phyloP scores from a whole-genome alignment of 441 rosid genomes.

The Daphne laureola region DNA sequence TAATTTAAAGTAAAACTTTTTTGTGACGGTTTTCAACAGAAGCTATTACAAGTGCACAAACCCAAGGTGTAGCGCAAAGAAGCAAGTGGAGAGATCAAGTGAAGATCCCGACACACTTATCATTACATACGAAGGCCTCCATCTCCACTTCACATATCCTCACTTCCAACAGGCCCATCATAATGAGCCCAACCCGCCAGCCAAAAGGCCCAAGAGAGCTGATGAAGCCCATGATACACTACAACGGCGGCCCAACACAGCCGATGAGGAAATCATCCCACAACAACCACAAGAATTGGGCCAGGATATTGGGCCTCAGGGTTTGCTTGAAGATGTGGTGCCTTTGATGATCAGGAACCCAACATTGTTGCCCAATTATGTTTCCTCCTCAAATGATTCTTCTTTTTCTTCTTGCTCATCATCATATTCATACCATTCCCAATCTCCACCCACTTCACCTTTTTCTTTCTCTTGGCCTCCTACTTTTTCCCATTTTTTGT shows the following conservation, averaged over 20 bases:
- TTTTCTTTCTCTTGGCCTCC: conserved; percentile 50
- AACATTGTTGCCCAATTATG: conserved; percentile 1
- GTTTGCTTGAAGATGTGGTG: conserved; percentile 78
- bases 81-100: conserved; percentile 66
- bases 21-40: conserved; percentile 23
- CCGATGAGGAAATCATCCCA: background rate
- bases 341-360: conserved; percentile 51
- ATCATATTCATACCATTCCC: conserved; percentile 31
- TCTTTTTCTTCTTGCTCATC: conserved; percentile 35
- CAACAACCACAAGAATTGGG: conserved; percentile 9
- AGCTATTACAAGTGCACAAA: conserved; percentile 88
- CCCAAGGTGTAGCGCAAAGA: conserved; percentile 77
- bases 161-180: conserved; percentile 24
- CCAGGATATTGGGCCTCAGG: conserved; percentile 23
- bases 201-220: conserved; percentile 36
- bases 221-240: conserved; percentile 14
- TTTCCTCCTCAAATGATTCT: conserved; percentile 18
- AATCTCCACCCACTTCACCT: conserved; percentile 47
- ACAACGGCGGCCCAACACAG: background rate
- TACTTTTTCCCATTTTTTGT: conserved; percentile 24
- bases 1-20: background rate
- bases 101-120: conserved; percentile 63
- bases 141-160: conserved; percentile 59
- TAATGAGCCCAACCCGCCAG: conserved; percentile 19
- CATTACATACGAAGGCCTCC: conserved; percentile 85